Base-by-base conservation (phyloP, 192 early-diverging fungal genomes). In the Coemansia sp. region DNA sequence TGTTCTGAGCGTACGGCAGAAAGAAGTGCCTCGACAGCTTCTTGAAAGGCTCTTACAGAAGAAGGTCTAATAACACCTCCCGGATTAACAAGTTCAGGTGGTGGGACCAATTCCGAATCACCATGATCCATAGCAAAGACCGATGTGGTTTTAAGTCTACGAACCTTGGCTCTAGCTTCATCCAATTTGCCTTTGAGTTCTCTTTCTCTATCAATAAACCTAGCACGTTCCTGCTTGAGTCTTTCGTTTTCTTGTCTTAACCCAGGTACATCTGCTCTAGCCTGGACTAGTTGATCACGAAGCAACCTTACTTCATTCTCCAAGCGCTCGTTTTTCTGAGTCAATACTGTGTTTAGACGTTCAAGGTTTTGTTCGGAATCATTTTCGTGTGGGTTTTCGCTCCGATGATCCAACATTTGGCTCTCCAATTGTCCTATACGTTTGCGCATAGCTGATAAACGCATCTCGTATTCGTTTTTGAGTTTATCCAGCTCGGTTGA, bases 1-100 rank as follows among this genome's bases (percentile, higher is more conserved):
- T 80, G 72, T 15, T 89, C 84, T 1, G 87, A 85, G 45, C 87
- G 74, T 56, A 86, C 87, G 25, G 87, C 85, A 15, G 78, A 64
- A 27, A 97, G 64, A 7, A 97, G 73, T 26, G 84, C 82, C 60
- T 93, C 88, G 25, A 94, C 80, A n/a, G 91, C 85, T 11, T 76
- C 79, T 58, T 94, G 86, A 77, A 92, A 95, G 14, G 79, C 70
- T 20, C 81, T 77, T 18, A 95, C 77, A 23, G 81, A 75, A 3
- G 77, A 74, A 27, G 85, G 85, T 11, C 88, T 81, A 29, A 97
- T 79, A 11, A 78, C 80, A 17, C 89, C 92, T 48, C 81, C 75
- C 11, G 79, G 50, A 19, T 66, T 76, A 30, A 60, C 61, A 56
- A 70, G 64, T 53, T 64, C 69, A 5, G 79, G 81, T 19, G 76